Evolutionary conservation across 305 asterid genomes (phyloP), one percentile per base, ranked within the genome.

Genomic region (Vinca major): DNA sequence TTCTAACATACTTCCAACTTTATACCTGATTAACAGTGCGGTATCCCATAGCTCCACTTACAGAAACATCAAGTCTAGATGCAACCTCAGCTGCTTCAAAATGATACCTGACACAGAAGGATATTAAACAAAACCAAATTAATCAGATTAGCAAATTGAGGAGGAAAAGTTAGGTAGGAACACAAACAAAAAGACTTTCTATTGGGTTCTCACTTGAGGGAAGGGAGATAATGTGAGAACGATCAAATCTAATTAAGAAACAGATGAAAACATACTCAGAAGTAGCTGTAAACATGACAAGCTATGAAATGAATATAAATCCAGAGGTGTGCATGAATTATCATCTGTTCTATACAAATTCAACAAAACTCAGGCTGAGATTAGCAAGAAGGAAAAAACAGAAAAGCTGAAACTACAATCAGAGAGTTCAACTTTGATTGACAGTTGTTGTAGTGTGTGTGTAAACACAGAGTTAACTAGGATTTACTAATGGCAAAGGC

Each of bases 1-100:
- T 55, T 63, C 69, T 12, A 21, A 66, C 47, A 65, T 47, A 56
- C 33, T 11, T 16, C 64, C 71, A 55, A 53, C 7, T 63, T 62
- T 50, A 55, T 85, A 93, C 99, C 99, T 93, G 99, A 84, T 93
- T 95, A 75, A 72, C 53, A 39, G 99, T 93, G 69, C 96, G 90
- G 80, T 85, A 93, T 45, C 99, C 99, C 73, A 91, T 73, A 72
- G 91, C 86, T 52, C 97, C 97, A 77, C 90, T 88, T 67, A 89
- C 83, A 62, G 77, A 82, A 79, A 78, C 79, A 66, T 82, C 77
- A 63, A 82, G 90, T 70, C 80, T 80, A 66, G 91, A 85, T 45
- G 80, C 70, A 78, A 74, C 75, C 64, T 89, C 88, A 77, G 97
- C 96, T 71, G 85, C 74, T 69, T 89, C 89, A 79, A 91, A 81